phyloP scores from a whole-genome alignment of 1,284 basidiomycete species.

The Volvariella surrecta region DNA sequence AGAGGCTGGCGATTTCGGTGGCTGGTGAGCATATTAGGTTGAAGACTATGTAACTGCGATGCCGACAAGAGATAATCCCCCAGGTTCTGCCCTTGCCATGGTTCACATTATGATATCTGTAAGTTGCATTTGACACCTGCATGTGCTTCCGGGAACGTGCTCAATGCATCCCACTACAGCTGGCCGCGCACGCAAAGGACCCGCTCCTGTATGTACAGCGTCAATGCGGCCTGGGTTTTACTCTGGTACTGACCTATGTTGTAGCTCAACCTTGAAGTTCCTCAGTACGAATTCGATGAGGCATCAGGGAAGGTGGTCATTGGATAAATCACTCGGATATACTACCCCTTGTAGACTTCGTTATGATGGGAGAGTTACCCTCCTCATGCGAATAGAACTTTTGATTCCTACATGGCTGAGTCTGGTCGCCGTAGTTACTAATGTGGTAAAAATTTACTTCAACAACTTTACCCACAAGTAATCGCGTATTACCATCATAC shows the following conservation, averaged over 20 bases:
- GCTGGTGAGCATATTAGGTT: constrained; percentile 55
- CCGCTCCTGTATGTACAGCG: constrained; percentile 67
- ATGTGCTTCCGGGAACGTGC: constrained; percentile 9
- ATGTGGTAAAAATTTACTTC: neutral
- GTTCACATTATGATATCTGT: constrained; percentile 97
- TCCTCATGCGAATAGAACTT: too few species aligned
- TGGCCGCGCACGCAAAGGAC: constrained; percentile 91
- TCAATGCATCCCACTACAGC: constrained; percentile 34
- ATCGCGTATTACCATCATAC: too few species aligned
- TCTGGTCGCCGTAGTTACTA: neutral
- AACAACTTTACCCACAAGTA: too few species aligned
- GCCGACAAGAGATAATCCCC: neutral
- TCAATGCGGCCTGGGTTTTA: neutral
- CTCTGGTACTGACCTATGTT: neutral
- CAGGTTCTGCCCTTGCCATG: constrained; percentile 96
- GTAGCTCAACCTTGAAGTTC: constrained; percentile 91
- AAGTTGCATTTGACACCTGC: constrained; percentile 11
- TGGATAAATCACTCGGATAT: constrained; percentile 48
- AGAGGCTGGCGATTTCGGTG: constrained; percentile 96
- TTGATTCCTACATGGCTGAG: neutral
- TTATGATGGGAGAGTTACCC: too few species aligned
- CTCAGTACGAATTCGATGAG: constrained; percentile 82
- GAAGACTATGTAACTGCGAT: neutral
- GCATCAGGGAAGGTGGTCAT: constrained; percentile 85
- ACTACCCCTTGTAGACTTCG: too few species aligned